Evolutionary conservation across 352 stramenopile genomes (phyloP), one percentile per base, ranked within the genome.

Genomic region (Globisporangium viniferum): DNA sequence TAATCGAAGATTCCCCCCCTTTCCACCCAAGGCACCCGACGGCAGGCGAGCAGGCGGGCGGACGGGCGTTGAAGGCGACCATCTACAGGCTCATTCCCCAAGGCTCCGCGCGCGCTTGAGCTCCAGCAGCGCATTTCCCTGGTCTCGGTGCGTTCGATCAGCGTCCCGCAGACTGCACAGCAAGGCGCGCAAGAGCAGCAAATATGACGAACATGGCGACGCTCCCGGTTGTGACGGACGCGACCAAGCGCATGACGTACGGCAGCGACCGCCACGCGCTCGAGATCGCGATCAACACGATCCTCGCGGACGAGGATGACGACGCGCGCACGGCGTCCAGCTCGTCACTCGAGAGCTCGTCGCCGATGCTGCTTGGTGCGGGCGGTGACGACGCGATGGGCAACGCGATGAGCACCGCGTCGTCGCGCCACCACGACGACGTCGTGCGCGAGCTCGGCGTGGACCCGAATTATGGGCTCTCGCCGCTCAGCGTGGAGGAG

Each of bases 401-500:
- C 48, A 41, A 14, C 18, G 49, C 56, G 5, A 60, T 66, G 59
- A 51, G 27, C 58, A 66, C 35, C n/a, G 75, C 71, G 29, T 78
- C 84, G 56, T 85, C 82, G 18, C 72, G 77, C 27, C 41, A 74
- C 2, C 75, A 87, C 51, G 80, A 91, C 22, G 82, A 92, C 24
- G 64, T 94, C 49, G 76, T 84, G 55, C 80, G 75, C 12, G 84
- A 92, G 53, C 73, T 94, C 35, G 75, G 70, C 10, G 87, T 94
- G 31, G 87, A 94, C 57, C 65, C 78, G 29, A 82, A 80, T 67
- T 82, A 88, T 44, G 87, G 85, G 0, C 79, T 94, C 2, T 82
- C 74, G 35, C 62, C 81, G 58, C 61, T 87, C n/a, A 66, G 77
- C 2, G 75, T 94, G 5, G 70, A 79, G 18, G 74, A 89, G 57